Conservation (phyloP, 2,329 filamentous ascomycete genomes). For the Penicillium sp. region DNA sequence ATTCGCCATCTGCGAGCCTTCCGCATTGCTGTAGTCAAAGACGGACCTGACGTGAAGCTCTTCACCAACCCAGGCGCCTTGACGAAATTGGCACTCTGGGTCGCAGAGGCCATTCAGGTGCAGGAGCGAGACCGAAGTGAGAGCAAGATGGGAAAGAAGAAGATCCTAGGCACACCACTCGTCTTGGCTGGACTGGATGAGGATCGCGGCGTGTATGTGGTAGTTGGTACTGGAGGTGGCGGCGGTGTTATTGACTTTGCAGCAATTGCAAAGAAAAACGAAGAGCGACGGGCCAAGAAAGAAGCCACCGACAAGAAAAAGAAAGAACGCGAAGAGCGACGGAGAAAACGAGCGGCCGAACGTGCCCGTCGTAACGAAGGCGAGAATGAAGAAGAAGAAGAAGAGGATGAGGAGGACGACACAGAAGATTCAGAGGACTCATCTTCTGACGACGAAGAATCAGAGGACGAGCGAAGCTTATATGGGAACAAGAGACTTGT, state of each 20-base stretch:
- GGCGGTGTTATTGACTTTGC: slow-evolving; percentile 67
- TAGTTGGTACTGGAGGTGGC: slow-evolving; percentile 88
- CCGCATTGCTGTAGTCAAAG: slow-evolving; percentile 92
- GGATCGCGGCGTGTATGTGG: slow-evolving; percentile 78
- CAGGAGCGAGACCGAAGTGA: slow-evolving; percentile 80
- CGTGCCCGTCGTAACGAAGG: slow-evolving; percentile 52
- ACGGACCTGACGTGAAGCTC: slow-evolving; percentile 83
- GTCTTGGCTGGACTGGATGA: slow-evolving; percentile 91
- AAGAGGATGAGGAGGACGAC: slow-evolving; percentile 60
- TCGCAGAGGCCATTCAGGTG: slow-evolving; percentile 85
- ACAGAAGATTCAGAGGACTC: slow-evolving; percentile 17
- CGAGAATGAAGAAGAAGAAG: slow-evolving; percentile 56
- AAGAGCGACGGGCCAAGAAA: slow-evolving; percentile 60
- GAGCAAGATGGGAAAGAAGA: slow-evolving; percentile 43
- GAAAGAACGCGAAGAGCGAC: slow-evolving; percentile 62
- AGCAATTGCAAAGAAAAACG: slow-evolving; percentile 63
- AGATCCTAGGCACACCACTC: slow-evolving; percentile 65
- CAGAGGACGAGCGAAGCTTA: slow-evolving; percentile 53
- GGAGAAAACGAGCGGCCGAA: slow-evolving; percentile 53
- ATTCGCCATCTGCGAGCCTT: slow-evolving; percentile 91
- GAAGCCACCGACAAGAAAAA: slow-evolving; percentile 61
- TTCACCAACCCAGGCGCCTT: slow-evolving; percentile 91
- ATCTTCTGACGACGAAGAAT: slow-evolving; percentile 46
- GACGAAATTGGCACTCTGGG: slow-evolving; percentile 90
- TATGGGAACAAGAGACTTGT: slow-evolving; percentile 64